Evolutionary conservation across 768 basidiomycete species (phyloP).

Genomic region (Trichaptum fuscoviolaceum): DNA sequence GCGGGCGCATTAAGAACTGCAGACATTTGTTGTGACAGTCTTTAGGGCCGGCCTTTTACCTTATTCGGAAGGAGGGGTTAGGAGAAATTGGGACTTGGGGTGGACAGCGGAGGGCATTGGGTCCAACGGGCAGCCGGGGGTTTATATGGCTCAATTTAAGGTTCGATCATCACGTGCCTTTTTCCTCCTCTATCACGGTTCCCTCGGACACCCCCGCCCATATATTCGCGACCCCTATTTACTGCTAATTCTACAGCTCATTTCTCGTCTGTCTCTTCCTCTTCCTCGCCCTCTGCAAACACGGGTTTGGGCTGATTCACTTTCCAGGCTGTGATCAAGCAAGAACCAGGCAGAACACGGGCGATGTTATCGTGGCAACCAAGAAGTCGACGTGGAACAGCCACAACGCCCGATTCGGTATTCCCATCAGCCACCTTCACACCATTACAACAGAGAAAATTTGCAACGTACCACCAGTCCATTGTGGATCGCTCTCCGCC

Average conservation of each 20-base stretch:
- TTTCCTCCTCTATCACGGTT: slow-evolving; percentile 18
- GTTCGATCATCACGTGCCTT: slow-evolving; percentile 72
- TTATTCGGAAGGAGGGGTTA: slow-evolving; percentile 58
- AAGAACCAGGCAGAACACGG: slow-evolving; percentile 33
- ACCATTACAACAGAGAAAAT: not conserved
- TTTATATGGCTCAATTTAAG: slow-evolving; percentile 57
- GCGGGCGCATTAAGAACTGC: slow-evolving; percentile 42
- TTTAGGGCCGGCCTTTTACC: slow-evolving; percentile 39
- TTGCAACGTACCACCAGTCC: slow-evolving; percentile 69
- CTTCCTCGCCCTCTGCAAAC: slow-evolving; percentile 58
- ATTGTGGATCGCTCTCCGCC: slow-evolving; percentile 74
- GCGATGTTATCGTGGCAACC: slow-evolving; percentile 32
- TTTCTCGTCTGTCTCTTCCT: slow-evolving; percentile 55
- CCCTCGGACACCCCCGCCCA: slow-evolving; percentile 17
- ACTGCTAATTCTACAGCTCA: not conserved
- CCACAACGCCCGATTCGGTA: slow-evolving; percentile 18
- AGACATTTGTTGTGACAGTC: slow-evolving; percentile 45
- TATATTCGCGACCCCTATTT: slow-evolving; percentile 9
- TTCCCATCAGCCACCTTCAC: not conserved
- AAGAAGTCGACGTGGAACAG: slow-evolving; percentile 32
- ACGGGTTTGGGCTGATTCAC: slow-evolving; percentile 83
- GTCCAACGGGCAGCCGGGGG: slow-evolving; percentile 8
- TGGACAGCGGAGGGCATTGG: slow-evolving; percentile 1
- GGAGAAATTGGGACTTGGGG: slow-evolving; percentile 15
- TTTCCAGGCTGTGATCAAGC: slow-evolving; percentile 66